A percentile compares a stretch with the other conserved stretches of the same genome.
phyloP scores from a whole-genome alignment of 371 early-diverging fungal genomes.

The Rhizopus sp. region DNA sequence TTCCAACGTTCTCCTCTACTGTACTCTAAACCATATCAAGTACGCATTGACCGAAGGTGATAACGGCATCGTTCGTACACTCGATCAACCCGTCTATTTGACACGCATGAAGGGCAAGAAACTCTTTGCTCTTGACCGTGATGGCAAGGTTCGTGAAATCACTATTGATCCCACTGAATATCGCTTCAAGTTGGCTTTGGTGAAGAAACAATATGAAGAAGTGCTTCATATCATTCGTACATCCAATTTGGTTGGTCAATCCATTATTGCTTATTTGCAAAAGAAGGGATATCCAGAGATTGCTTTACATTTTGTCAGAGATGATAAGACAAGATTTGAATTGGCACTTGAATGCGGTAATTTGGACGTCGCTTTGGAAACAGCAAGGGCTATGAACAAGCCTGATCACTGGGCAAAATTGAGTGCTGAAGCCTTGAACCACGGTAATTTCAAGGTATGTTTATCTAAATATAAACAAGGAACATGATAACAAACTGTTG shows the following conservation, averaged over 20 bases:
- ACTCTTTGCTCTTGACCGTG: conserved; percentile 85
- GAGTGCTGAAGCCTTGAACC: conserved; percentile 83
- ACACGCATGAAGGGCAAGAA: conserved; percentile 84
- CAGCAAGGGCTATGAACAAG: conserved; percentile 84
- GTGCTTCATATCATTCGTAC: conserved; percentile 93
- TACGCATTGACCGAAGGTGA: conserved; percentile 97
- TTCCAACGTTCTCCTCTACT: conserved; percentile 91
- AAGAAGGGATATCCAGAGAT: conserved; percentile 98
- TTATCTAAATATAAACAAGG: not conserved
- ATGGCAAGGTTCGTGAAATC: conserved; percentile 81
- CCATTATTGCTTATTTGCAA: conserved; percentile 97
- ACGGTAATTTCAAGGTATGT: conserved; percentile 81
- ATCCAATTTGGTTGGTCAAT: conserved; percentile 96
- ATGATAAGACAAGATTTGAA: conserved; percentile 93
- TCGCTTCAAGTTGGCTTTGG: conserved; percentile 95
- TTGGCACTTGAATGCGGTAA: conserved; percentile 96
- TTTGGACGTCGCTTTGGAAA: conserved; percentile 89
- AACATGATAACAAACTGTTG: not conserved
- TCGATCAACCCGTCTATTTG: conserved; percentile 94
- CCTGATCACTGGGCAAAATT: conserved; percentile 89
- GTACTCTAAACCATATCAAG: conserved; percentile 98
- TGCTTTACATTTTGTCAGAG: conserved; percentile 98
- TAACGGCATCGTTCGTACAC: conserved; percentile 92
- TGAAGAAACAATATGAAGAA: conserved; percentile 87
- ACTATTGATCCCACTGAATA: conserved; percentile 97